These are phyloP conservation scores for Neurospora sp. DNA, from an alignment of 2,329 filamentous ascomycete species.

Conservation along the genomic window DNA sequence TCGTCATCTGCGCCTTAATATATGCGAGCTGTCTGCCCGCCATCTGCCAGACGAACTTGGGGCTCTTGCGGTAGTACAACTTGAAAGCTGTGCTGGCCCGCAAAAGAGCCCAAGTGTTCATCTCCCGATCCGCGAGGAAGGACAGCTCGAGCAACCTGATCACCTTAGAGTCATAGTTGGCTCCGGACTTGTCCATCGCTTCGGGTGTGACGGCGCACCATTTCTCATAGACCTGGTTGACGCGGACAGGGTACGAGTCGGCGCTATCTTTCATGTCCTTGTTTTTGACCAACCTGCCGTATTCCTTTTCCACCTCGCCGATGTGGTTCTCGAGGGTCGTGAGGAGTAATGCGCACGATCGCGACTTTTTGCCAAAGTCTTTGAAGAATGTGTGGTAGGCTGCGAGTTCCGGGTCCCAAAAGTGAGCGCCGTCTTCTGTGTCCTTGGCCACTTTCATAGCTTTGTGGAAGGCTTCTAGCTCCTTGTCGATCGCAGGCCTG, in stretches of 20 bases:
- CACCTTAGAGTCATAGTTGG: conserved; percentile 16
- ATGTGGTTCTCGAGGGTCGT: conserved; percentile 26
- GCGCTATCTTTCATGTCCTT: conserved; percentile 5
- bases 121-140: conserved; percentile 16
- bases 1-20: conserved; percentile 31
- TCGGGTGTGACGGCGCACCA: conserved; percentile 34
- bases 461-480: conserved; percentile 25
- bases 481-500: conserved; percentile 27
- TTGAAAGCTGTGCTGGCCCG: conserved; percentile 41
- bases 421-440: conserved; percentile 11
- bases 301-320: conserved; percentile 19
- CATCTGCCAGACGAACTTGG: conserved; percentile 35
- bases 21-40: conserved; percentile 37
- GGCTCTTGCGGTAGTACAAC: conserved; percentile 18
- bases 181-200: conserved; percentile 4
- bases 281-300: conserved; percentile 19
- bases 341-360: conserved; percentile 23
- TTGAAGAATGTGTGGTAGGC: conserved; percentile 26
- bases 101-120: conserved; percentile 36
- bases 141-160: conserved; percentile 22
- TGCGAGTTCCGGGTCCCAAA: conserved; percentile 29
- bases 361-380: conserved; percentile 16
- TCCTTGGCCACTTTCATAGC: conserved; percentile 11
- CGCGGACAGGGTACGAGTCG: conserved; percentile 16
- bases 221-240: conserved; percentile 27